These are phyloP conservation scores for Globisporangium megalacanthum DNA, from an alignment of 352 stramenopile genomes.

Conservation along the genomic window DNA sequence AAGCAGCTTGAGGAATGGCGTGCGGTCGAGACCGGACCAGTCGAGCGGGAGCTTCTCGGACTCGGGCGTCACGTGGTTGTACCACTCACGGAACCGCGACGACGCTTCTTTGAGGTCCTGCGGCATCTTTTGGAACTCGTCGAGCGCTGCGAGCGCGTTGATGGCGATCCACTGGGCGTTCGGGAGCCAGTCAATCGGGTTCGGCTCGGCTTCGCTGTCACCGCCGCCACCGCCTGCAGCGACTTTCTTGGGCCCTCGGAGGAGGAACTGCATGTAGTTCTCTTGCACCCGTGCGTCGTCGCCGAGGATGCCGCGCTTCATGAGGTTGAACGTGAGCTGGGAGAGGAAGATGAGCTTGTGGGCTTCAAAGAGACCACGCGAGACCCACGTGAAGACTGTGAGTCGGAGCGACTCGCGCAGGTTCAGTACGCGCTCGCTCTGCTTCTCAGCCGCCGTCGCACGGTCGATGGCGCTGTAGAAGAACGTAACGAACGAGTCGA, in stretches of 20 bases:
- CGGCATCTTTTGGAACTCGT: conserved; percentile 97
- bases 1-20: conserved; percentile 95
- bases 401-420: conserved; percentile 93
- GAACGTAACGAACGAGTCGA: conserved; percentile 96
- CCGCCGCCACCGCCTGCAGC: conserved; percentile 18
- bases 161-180: conserved; percentile 89
- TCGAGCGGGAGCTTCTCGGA: conserved; percentile 96
- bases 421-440: conserved; percentile 89
- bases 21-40: conserved; percentile 94
- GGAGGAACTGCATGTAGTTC: conserved; percentile 95
- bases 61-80: conserved; percentile 95
- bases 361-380: conserved; percentile 92
- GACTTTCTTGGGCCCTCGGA: conserved; percentile 84
- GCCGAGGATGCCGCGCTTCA: conserved; percentile 94
- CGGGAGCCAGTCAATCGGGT: conserved; percentile 91
- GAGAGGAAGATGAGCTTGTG: conserved; percentile 98
- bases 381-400: conserved; percentile 96
- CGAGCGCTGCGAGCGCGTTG: conserved; percentile 87
- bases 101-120: conserved; percentile 95
- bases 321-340: conserved; percentile 97
- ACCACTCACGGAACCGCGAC: conserved; percentile 97
- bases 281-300: conserved; percentile 93
- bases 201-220: conserved; percentile 45
- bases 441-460: conserved; percentile 76
- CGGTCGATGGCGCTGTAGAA: conserved; percentile 96